phyloP scores from a whole-genome alignment of 2,329 filamentous ascomycete species.

The Lomentospora prolificans region DNA sequence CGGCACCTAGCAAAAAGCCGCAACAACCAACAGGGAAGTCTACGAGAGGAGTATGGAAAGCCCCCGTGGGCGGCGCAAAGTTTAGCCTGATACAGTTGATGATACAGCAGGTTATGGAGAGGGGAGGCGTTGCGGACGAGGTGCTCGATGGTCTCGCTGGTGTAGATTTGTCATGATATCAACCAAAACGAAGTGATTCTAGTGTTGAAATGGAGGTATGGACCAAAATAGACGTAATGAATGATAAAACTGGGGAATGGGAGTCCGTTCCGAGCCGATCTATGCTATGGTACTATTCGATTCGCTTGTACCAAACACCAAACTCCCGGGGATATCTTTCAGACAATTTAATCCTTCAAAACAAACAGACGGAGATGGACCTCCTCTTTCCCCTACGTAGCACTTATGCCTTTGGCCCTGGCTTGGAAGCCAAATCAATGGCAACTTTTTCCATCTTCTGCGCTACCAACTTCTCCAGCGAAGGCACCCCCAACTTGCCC shows the following conservation, averaged over 20 bases:
- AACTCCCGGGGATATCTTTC: neutral
- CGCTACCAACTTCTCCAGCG: neutral
- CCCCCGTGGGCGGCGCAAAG: slow-evolving; percentile 74
- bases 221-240: neutral
- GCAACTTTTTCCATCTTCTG: slow-evolving; percentile 3
- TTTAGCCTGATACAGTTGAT: slow-evolving; percentile 62
- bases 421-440: slow-evolving; percentile 6
- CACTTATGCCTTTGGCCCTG: neutral
- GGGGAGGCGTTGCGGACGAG: slow-evolving; percentile 75
- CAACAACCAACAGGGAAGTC: slow-evolving; percentile 22
- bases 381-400: neutral
- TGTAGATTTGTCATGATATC: slow-evolving; percentile 53
- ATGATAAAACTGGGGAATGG: neutral
- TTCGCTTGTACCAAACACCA: too few species aligned
- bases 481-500: slow-evolving; percentile 24
- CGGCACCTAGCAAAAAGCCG: slow-evolving; percentile 27
- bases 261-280: too few species aligned
- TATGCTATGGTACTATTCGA: too few species aligned
- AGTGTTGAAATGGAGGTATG: too few species aligned
- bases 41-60: slow-evolving; percentile 70
- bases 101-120: slow-evolving; percentile 65
- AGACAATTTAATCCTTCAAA: neutral
- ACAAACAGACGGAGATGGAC: neutral
- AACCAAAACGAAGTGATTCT: too few species aligned
- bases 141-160: slow-evolving; percentile 72